phyloP scores from a whole-genome alignment of 1,284 basidiomycete genomes.

The Marasmius oreades region DNA sequence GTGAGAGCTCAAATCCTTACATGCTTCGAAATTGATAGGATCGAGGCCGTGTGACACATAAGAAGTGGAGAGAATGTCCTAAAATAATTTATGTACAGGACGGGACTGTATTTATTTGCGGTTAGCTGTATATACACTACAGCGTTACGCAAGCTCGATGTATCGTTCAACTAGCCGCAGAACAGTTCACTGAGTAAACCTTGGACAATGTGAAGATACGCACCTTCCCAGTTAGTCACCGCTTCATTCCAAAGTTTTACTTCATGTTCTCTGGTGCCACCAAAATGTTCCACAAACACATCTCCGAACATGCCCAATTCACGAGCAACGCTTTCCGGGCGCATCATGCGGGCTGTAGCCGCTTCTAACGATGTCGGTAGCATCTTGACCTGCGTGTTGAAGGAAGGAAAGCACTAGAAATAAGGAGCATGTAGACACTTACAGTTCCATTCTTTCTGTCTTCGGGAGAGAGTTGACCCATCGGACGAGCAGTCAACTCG shows the following conservation, averaged over 20 bases:
- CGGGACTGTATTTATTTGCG: background rate
- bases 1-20: no score
- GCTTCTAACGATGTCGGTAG: slow-evolving; percentile 76
- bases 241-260: slow-evolving; percentile 83
- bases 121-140: background rate
- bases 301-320: slow-evolving; percentile 75
- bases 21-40: no score
- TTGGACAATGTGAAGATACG: slow-evolving; percentile 21
- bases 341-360: slow-evolving; percentile 81
- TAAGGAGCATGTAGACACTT: slow-evolving; percentile 14
- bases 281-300: slow-evolving; percentile 91
- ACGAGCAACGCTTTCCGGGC: slow-evolving; percentile 73
- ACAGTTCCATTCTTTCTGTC: slow-evolving; percentile 58
- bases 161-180: slow-evolving; percentile 89
- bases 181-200: no score
- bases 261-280: slow-evolving; percentile 89
- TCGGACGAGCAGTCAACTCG: slow-evolving; percentile 68
- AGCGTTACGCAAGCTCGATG: slow-evolving; percentile 46
- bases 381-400: slow-evolving; percentile 51
- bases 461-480: slow-evolving; percentile 54
- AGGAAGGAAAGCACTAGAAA: background rate
- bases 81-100: no score
- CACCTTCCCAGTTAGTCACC: slow-evolving; percentile 93
- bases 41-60: no score
- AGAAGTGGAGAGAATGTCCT: no score